Percentiles rank a stretch among this genome's conserved stretches.
Evolutionary conservation across 352 stramenopile species (phyloP).

Genomic region (Phytophthora colocasiae): DNA sequence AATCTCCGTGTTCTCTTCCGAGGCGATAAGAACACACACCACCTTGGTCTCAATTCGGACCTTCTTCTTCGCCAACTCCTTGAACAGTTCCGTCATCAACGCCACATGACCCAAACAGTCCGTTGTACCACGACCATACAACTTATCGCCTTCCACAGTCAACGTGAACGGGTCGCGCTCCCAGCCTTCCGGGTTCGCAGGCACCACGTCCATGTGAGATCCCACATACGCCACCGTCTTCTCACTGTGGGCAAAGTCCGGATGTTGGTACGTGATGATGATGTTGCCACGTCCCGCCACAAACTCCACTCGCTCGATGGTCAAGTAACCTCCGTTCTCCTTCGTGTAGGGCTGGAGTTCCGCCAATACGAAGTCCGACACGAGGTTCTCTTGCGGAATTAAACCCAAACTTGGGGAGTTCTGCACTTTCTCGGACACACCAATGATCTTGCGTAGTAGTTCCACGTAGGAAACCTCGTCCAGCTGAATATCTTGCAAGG

Average conservation of each 20-base stretch:
- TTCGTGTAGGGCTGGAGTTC: slow-evolving; percentile 77
- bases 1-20: slow-evolving; percentile 83
- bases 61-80: slow-evolving; percentile 72
- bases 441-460: slow-evolving; percentile 52
- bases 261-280: slow-evolving; percentile 90
- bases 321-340: slow-evolving; percentile 80
- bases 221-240: slow-evolving; percentile 89
- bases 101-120: slow-evolving; percentile 93
- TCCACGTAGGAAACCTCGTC: slow-evolving; percentile 84
- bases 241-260: slow-evolving; percentile 47
- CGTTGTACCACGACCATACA: slow-evolving; percentile 92
- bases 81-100: slow-evolving; percentile 87
- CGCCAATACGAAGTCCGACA: slow-evolving; percentile 88
- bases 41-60: slow-evolving; percentile 74
- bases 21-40: slow-evolving; percentile 90
- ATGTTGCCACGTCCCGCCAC: slow-evolving; percentile 85
- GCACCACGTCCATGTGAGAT: slow-evolving; percentile 93
- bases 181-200: slow-evolving; percentile 90
- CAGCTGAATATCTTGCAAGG: slow-evolving; percentile 53
- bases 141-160: slow-evolving; percentile 88
- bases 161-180: slow-evolving; percentile 89
- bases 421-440: slow-evolving; percentile 58
- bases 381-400: slow-evolving; percentile 64
- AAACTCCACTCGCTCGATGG: slow-evolving; percentile 82
- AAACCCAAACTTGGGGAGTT: slow-evolving; percentile 49